phyloP scores from a whole-genome alignment of 805 yeast species.

The Candida xiaguanensis region DNA sequence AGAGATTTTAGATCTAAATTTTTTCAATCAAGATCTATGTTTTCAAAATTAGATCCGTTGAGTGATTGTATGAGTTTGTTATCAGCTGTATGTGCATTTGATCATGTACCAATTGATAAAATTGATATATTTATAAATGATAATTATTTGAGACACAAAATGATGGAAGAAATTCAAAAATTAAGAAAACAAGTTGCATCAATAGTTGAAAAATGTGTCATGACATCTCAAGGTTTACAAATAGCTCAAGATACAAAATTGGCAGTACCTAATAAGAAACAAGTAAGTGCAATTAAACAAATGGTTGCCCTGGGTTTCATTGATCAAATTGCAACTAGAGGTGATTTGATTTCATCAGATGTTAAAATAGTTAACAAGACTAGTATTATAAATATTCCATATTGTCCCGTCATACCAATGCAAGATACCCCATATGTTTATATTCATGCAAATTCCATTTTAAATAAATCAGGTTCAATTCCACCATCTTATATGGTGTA shows the following conservation, averaged over 20 bases:
- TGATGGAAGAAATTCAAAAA: slow-evolving; percentile 81
- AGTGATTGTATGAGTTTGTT: slow-evolving; percentile 75
- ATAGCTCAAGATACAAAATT: slow-evolving; percentile 40
- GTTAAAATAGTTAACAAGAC: slow-evolving; percentile 56
- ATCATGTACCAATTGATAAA: slow-evolving; percentile 58
- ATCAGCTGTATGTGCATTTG: slow-evolving; percentile 84
- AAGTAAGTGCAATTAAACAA: slow-evolving; percentile 78
- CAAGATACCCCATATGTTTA: slow-evolving; percentile 57
- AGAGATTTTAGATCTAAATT: slow-evolving; percentile 47
- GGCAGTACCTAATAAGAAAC: slow-evolving; percentile 65
- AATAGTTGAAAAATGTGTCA: slow-evolving; percentile 55
- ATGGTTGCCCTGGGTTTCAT: slow-evolving; percentile 90
- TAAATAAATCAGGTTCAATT: slow-evolving; percentile 55
- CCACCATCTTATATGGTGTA: slow-evolving; percentile 83
- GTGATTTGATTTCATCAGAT: slow-evolving; percentile 68
- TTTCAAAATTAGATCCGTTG: slow-evolving; percentile 62
- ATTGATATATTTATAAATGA: slow-evolving; percentile 45
- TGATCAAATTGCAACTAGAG: slow-evolving; percentile 85
- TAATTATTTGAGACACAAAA: slow-evolving; percentile 71
- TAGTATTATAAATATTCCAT: slow-evolving; percentile 59
- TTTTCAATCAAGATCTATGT: slow-evolving; percentile 54
- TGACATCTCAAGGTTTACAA: slow-evolving; percentile 50
- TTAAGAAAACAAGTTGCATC: slow-evolving; percentile 75
- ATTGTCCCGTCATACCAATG: slow-evolving; percentile 46
- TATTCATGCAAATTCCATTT: slow-evolving; percentile 74